Base-by-base conservation (phyloP, 768 basidiomycete genomes). In the Neoboletus subvelutipes region DNA sequence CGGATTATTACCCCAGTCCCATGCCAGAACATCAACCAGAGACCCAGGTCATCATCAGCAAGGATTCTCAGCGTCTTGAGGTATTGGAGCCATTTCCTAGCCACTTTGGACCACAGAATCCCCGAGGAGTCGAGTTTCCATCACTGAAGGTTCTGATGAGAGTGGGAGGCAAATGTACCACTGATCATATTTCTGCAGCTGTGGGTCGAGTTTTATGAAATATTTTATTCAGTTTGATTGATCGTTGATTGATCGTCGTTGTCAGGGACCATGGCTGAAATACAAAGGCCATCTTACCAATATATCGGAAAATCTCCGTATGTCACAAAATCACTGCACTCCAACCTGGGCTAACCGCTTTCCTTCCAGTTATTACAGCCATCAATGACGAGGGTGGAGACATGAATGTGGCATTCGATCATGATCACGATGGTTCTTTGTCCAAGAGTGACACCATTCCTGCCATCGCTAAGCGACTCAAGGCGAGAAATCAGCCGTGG, bases 101-200 rank as follows among this genome's bases (percentile, higher is more conserved):
- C 60, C 90, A 85, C 66, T 97, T 98, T 67, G 74, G 68, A 29
- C 69, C 71, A 33, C 70, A 74, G 6, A 83, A 82, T 63, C 58
- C 73, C 17, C 74, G 81, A 55, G 82, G 80, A 15, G 71, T 86
- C 37, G 97, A 99, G 76, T 78, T 98, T 17, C 88, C 93, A 10
- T 64, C 82, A 24, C 75, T 98, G 71, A 91, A 85, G 65, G 91
- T 96, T 50, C 72, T 99, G 49, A 84, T 98, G 82, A 78, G 94
- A 31, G 92, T 98, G 8, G 79, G 91, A 61, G 97, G 97, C n/a
- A 98, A 99, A 75, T 99, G 97, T 72, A 99, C 97, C 13, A 99
- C 97, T 18, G 97, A 99, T 67, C 97, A 98, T 69, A 99, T 98
- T 55, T 94, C 92, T 34, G 97, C 97, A 39, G 97, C 97, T 33